Evolutionary conservation across 2,329 filamentous ascomycete species (phyloP).

Genomic region (Xylariaceae sp.): DNA sequence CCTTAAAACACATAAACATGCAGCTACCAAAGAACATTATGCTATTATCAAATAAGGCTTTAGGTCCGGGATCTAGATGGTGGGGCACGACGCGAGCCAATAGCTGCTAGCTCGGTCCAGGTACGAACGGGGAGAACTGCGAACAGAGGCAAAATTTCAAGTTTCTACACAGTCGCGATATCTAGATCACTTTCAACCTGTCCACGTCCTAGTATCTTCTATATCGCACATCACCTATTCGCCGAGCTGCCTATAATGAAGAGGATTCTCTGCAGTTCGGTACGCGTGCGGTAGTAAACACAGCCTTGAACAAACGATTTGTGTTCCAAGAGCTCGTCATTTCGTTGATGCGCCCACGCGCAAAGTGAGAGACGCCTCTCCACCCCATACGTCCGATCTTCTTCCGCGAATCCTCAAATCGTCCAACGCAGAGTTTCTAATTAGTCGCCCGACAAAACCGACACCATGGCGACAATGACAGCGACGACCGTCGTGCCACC

Average conservation of each 20-base stretch:
- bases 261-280: not conserved
- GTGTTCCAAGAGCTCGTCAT: slow-evolving; percentile 1
- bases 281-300: slow-evolving; percentile 18
- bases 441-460: not conserved
- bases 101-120: not conserved
- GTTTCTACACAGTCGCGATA: not conserved
- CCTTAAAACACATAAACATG: not conserved
- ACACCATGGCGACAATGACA: slow-evolving; percentile 28
- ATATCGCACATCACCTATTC: not conserved
- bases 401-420: not conserved
- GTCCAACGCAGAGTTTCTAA: not conserved
- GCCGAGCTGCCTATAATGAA: slow-evolving; percentile 18
- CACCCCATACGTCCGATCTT: not conserved
- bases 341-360: not conserved
- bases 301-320: not conserved
- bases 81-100: slow-evolving; percentile 30
- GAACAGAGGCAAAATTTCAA: slow-evolving; percentile 14
- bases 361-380: not conserved
- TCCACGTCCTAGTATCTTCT: not conserved
- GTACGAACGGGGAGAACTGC: not conserved
- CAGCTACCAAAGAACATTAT: too few relatives aligned
- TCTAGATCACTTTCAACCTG: not conserved
- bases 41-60: not conserved
- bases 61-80: slow-evolving; percentile 11
- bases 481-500: slow-evolving; percentile 31